Conservation (phyloP, 805 yeast genomes). For the Saccharomycopsis vini region DNA sequence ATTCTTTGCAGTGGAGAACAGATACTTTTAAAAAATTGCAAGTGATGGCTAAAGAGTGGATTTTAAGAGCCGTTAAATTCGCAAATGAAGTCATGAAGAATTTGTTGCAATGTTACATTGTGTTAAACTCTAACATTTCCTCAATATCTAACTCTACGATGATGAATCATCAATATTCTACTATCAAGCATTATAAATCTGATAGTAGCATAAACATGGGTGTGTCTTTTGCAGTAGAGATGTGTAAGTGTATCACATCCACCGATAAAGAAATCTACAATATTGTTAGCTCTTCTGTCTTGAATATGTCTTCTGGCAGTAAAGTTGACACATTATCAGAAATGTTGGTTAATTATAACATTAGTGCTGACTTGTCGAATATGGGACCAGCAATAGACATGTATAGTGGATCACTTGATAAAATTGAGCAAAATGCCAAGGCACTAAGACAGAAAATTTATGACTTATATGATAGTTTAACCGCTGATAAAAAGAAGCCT, state of each 20-base stretch:
- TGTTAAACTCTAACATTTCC: slow-evolving; percentile 27
- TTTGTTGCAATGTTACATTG: slow-evolving; percentile 67
- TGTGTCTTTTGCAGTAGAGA: slow-evolving; percentile 80
- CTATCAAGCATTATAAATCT: slow-evolving; percentile 24
- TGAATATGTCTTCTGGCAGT: neutral
- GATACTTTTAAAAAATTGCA: slow-evolving; percentile 54
- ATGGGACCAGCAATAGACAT: neutral
- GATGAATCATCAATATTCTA: too few relatives aligned
- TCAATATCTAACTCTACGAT: slow-evolving; percentile 5
- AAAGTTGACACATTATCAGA: slow-evolving; percentile 50
- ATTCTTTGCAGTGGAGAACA: slow-evolving; percentile 66
- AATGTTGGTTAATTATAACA: slow-evolving; percentile 63
- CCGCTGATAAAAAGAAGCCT: neutral
- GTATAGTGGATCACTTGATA: neutral
- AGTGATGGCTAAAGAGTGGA: slow-evolving; percentile 59
- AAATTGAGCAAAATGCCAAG: neutral
- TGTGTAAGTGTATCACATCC: slow-evolving; percentile 69
- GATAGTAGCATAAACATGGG: slow-evolving; percentile 56
- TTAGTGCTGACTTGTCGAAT: slow-evolving; percentile 10
- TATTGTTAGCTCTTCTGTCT: slow-evolving; percentile 26
- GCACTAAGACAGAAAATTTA: neutral
- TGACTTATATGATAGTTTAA: neutral
- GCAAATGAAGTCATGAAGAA: slow-evolving; percentile 71
- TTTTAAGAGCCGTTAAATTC: slow-evolving; percentile 43
- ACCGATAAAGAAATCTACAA: slow-evolving; percentile 57